Conservation (phyloP, 2,329 filamentous ascomycete genomes). For the Aspergillus udagawae region DNA sequence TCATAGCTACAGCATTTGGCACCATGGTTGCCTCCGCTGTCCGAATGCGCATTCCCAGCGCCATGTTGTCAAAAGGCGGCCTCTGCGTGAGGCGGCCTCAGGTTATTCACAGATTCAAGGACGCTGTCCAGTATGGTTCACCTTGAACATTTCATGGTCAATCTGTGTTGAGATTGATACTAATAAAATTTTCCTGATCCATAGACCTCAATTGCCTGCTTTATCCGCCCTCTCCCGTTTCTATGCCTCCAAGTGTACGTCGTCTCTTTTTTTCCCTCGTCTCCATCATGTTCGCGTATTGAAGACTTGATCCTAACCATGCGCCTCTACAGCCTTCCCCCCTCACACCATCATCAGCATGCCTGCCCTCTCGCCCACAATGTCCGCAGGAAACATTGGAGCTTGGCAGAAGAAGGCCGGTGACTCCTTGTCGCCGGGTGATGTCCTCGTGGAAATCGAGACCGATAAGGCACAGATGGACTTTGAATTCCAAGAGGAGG, state of each 20-base stretch:
- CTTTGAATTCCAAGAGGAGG: constrained; percentile 99
- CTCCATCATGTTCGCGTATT: constrained; percentile 7
- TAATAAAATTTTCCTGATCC: constrained; percentile 15
- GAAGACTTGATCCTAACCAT: constrained; percentile 16
- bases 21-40: constrained; percentile 54
- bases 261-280: constrained; percentile 9
- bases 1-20: constrained; percentile 27
- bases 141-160: not conserved
- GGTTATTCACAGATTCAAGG: constrained; percentile 41
- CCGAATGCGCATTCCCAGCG: constrained; percentile 43
- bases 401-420: constrained; percentile 97
- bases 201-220: constrained; percentile 46
- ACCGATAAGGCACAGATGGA: constrained; percentile 99
- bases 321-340: constrained; percentile 68
- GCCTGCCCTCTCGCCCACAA: constrained; percentile 96
- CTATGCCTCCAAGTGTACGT: constrained; percentile 66
- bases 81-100: constrained; percentile 44
- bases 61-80: constrained; percentile 40
- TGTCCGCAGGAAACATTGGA: constrained; percentile 95
- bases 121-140: constrained; percentile 37
- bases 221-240: constrained; percentile 60
- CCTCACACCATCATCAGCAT: constrained; percentile 94
- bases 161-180: constrained; percentile 6
- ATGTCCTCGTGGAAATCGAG: constrained; percentile 97
- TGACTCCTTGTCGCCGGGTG: constrained; percentile 80